phyloP scores from a whole-genome alignment of 2,329 filamentous ascomycete species.

The Berkeleyomyces basicola region DNA sequence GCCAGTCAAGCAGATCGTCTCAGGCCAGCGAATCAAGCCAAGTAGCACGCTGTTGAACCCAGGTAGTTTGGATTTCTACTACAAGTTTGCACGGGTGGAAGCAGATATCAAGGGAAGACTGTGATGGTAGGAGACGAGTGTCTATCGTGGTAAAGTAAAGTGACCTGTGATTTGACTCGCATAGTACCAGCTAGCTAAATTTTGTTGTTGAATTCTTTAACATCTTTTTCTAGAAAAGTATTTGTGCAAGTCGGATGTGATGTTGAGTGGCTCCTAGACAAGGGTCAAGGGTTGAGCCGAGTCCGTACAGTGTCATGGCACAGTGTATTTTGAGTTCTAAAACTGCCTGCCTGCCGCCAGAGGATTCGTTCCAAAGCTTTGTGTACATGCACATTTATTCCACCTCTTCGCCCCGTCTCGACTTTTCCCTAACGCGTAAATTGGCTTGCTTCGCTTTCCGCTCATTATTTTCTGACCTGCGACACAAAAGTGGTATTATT shows the following conservation, averaged over 20 bases:
- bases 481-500: not conserved
- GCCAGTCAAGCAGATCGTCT: constrained; percentile 72
- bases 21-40: constrained; percentile 54
- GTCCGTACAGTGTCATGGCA: not conserved
- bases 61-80: constrained; percentile 58
- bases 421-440: not conserved
- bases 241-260: too few species aligned
- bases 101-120: not conserved
- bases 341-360: not conserved
- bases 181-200: not conserved
- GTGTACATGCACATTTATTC: not conserved
- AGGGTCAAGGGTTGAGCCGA: not conserved
- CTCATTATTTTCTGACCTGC: not conserved
- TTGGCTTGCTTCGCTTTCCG: not conserved
- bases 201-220: not conserved
- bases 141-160: not conserved
- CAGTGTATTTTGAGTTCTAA: not conserved
- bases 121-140: not conserved
- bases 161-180: not conserved
- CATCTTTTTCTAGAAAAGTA: not conserved
- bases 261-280: not conserved
- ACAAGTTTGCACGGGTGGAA: constrained; percentile 43
- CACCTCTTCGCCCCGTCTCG: not conserved
- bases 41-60: constrained; percentile 66
- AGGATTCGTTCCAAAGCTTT: not conserved